phyloP scores from a whole-genome alignment of 2,329 filamentous ascomycete species.

The Lizonia empirigonia region DNA sequence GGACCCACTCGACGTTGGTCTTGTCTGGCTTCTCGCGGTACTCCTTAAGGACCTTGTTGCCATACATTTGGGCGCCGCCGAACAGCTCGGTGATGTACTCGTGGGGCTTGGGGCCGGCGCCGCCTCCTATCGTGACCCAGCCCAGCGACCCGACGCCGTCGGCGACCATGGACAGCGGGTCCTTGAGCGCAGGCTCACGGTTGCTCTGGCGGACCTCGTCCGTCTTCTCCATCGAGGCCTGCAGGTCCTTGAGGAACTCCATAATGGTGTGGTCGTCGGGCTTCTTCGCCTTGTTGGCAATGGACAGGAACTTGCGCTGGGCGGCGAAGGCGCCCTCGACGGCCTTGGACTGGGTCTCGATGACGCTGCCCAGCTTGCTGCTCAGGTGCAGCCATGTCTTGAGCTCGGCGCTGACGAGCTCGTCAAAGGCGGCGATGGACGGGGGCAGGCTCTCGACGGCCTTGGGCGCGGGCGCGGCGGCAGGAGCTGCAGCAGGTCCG shows the following conservation, averaged over 20 bases:
- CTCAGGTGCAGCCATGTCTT: slow-evolving; percentile 79
- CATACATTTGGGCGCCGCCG: slow-evolving; percentile 87
- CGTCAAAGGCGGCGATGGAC: slow-evolving; percentile 89
- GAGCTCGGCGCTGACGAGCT: slow-evolving; percentile 74
- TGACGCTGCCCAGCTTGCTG: slow-evolving; percentile 74
- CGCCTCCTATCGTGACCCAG: slow-evolving; percentile 80
- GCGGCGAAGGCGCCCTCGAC: slow-evolving; percentile 74
- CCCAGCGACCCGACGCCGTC: slow-evolving; percentile 89
- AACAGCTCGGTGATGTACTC: slow-evolving; percentile 86
- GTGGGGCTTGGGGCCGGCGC: slow-evolving; percentile 67
- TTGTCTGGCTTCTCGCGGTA: slow-evolving; percentile 79
- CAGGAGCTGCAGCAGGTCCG: slow-evolving; percentile 41
- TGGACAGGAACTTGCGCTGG: slow-evolving; percentile 84
- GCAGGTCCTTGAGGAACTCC: slow-evolving; percentile 84
- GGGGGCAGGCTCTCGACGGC: slow-evolving; percentile 53
- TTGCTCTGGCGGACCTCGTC: slow-evolving; percentile 82
- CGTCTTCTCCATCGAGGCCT: slow-evolving; percentile 78
- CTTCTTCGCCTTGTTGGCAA: slow-evolving; percentile 90
- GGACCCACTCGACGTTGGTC: slow-evolving; percentile 83
- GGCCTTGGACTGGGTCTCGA: slow-evolving; percentile 72
- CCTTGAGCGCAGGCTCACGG: slow-evolving; percentile 74
- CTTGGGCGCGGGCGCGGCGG: slow-evolving; percentile 43
- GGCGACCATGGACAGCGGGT: slow-evolving; percentile 83
- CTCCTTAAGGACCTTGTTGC: slow-evolving; percentile 90
- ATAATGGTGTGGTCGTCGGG: slow-evolving; percentile 75